Evolutionary conservation across 257 asterid species (phyloP).

Genomic region (Datura wrightii): DNA sequence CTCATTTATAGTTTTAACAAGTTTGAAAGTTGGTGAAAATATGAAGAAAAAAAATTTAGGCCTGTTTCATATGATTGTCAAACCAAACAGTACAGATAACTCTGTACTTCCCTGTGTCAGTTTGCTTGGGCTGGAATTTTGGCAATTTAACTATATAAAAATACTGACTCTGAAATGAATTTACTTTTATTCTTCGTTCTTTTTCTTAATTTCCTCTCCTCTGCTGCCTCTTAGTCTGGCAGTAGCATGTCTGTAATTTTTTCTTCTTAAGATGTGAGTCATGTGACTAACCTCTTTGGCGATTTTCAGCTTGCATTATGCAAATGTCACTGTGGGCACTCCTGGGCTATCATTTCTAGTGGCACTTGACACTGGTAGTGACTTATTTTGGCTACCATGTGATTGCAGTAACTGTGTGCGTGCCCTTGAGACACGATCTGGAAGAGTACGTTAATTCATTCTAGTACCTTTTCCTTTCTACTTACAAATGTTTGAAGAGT

Average conservation of each 20-base stretch:
- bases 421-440: slow-evolving; percentile 52
- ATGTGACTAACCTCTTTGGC: slow-evolving; percentile 1
- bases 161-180: neutral
- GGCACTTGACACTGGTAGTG: slow-evolving; percentile 98
- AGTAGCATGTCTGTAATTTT: neutral
- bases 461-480: neutral
- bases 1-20: neutral
- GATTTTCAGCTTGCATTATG: slow-evolving; percentile 84
- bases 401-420: slow-evolving; percentile 69
- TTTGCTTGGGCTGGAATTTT: neutral
- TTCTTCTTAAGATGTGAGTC: neutral
- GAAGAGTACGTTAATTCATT: slow-evolving; percentile 49
- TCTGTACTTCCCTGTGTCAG: neutral
- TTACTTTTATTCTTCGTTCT: neutral
- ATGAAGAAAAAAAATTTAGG: neutral
- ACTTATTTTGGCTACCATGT: slow-evolving; percentile 97
- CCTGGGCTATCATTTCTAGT: slow-evolving; percentile 70
- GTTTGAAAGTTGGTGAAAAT: neutral
- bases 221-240: neutral
- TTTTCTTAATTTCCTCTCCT: neutral
- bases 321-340: slow-evolving; percentile 80
- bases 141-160: neutral
- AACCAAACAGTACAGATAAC: neutral
- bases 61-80: neutral
- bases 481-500: slow-evolving; percentile 14